A percentile compares a stretch with the other conserved stretches of the same genome.
phyloP scores from a whole-genome alignment of 495 filamentous ascomycete species.

The Xanthoparmelia taractica region DNA sequence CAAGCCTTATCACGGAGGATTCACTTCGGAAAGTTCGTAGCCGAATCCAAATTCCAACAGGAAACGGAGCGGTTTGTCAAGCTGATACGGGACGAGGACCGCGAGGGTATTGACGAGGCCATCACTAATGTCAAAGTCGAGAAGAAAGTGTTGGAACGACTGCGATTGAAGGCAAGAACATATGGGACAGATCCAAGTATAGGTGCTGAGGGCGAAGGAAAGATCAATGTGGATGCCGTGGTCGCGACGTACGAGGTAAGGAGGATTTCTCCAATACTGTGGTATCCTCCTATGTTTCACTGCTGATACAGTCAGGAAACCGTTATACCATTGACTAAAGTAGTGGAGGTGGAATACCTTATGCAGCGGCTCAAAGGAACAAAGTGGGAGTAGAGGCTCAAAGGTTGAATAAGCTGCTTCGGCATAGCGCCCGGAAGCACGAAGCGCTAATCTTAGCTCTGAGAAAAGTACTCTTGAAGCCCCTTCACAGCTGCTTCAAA shows the following conservation, averaged over 20 bases:
- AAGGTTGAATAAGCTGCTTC: not conserved
- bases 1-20: conserved; percentile 88
- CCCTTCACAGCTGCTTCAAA: conserved; percentile 64
- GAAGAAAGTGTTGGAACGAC: conserved; percentile 78
- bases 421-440: not conserved
- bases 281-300: not conserved
- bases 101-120: conserved; percentile 71
- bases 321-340: conserved; percentile 94
- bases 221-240: conserved; percentile 90
- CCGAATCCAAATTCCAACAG: conserved; percentile 91
- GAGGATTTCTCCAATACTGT: conserved; percentile 1
- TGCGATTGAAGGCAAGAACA: conserved; percentile 85
- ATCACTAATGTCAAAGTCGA: conserved; percentile 90
- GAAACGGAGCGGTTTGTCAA: conserved; percentile 71
- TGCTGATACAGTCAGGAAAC: conserved; percentile 52
- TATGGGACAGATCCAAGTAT: conserved; percentile 87
- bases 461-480: conserved; percentile 59
- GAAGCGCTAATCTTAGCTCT: not conserved
- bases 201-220: conserved; percentile 46
- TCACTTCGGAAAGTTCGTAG: conserved; percentile 98
- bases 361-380: conserved; percentile 81
- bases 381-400: conserved; percentile 45
- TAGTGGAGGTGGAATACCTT: conserved; percentile 94
- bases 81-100: conserved; percentile 72
- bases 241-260: conserved; percentile 83